Base-by-base conservation (phyloP, 441 rosid genomes). In the Bruguiera hainesii region DNA sequence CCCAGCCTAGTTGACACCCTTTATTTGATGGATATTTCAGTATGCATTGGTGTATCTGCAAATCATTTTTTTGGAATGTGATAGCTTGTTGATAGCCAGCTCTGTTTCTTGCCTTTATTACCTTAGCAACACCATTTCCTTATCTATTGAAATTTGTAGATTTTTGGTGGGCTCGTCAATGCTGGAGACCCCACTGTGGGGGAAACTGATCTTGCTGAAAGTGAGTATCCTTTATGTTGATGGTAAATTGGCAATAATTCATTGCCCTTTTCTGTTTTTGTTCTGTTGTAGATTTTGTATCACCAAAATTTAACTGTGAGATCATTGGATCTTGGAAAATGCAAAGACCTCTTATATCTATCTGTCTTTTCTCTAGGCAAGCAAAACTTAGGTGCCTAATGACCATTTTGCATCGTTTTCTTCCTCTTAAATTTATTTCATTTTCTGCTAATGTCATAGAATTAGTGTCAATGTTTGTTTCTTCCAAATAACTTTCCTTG, bases 161-260 rank as follows among this genome's bases (percentile, higher is more conserved):
- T 95, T 65, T 92, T 95, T 78, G 99, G 99, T 4, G 98, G 98
- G 58, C 79, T 95, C 58, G 96, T 92, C 63, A 86, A 89, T 83
- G 97, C 87, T 71, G 99, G 98, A 79, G 90, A 92, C 74, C 55
- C 86, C 37, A 60, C 79, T 59, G 75, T 95, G 76, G 81, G 75
- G 26, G 76, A 70, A 62, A 90, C 97, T 31, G 93, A 79, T 61
- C 64, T 95, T 71, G 84, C 81, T 57, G 93, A 84, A 33, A 62
- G 83, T 28, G 93, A 92, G 99, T 92, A 95, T 92, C 99, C 96
- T 84, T 70, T 65, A 67, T 2, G 55, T 33, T 35, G 31, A 13
- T 60, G 52, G 52, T 42, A 11, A 42, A 13, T 42, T 42, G 5
- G 48, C 48, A 42, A 42, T 11, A 42, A 42, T 42, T 42, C 48